Base-by-base conservation (phyloP, 192 early-diverging fungal species). In the Mortierella antarctica region DNA sequence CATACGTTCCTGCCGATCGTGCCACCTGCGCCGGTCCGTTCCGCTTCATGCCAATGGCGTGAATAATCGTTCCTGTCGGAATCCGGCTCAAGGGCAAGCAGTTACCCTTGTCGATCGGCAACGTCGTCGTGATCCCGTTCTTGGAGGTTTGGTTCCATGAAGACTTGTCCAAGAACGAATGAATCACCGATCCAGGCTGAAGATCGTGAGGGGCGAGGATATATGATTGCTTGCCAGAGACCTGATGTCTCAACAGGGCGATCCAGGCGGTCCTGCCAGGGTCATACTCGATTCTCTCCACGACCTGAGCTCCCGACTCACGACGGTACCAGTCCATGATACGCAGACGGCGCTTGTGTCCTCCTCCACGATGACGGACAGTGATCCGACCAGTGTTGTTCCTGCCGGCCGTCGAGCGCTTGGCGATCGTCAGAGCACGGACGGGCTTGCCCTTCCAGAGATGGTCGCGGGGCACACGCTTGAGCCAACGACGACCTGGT, bases 201-300 rank as follows among this genome's bases (percentile, higher is more conserved):
- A 97, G 70, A 48, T 89, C 92, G 39, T 90, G 85, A 31, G 93
- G 92, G 7, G 95, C 92, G 70, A 98, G 85, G 57, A 99, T 94
- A 78, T 98, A 99, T 52, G 90, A 91, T 70, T 92, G 87, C 69
- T 91, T 88, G 70, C 91, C 91, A 31, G 92, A 95, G 20, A 86
- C 83, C 64, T 93, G 86, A 75, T 95, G 90, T 56, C 89, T 88
- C 73, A 99, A 88, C 74, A 99, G 83, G 13, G 94, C 93, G 61
- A 99, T 91, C 74, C 94, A 93, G 15, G 92, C 96, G 46, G 89
- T 91, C 17, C 97, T 86, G 71, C 96, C 95, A 44, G 97, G 97
- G 77, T 99, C 97, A 73, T 96, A 95, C 84, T 99, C 97, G 40
- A 96, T 84, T n/a, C 97, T 88, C 53, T 95, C 84, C 11, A 99